phyloP scores from a whole-genome alignment of 306 rosid species.

The Mimosa pudica region DNA sequence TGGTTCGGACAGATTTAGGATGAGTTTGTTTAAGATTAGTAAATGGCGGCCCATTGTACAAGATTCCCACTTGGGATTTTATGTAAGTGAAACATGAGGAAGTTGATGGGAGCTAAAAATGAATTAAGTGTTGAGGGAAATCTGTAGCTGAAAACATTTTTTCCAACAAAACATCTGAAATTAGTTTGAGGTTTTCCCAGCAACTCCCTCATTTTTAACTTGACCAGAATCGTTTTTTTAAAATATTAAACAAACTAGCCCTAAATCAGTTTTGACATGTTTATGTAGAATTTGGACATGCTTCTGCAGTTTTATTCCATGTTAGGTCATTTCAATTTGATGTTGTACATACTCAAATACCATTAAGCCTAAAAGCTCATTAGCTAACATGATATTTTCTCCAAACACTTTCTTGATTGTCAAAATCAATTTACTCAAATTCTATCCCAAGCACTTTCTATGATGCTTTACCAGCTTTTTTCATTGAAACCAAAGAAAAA shows the following conservation, averaged over 20 bases:
- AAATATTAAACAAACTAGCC: background rate
- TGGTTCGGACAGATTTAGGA: background rate
- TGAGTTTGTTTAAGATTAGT: background rate
- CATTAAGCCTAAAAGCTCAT: background rate
- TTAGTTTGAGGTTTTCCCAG: background rate
- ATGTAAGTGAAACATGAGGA: background rate
- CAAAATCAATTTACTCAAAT: background rate
- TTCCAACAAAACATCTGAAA: background rate
- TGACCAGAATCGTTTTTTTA: background rate
- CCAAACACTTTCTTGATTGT: background rate
- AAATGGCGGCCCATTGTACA: no score
- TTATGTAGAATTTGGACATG: background rate
- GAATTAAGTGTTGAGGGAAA: background rate
- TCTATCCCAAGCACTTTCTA: background rate
- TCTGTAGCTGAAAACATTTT: background rate
- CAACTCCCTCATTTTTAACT: background rate
- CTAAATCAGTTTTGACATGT: background rate
- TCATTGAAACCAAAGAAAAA: background rate
- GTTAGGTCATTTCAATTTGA: background rate
- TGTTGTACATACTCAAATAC: background rate
- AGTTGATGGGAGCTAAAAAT: background rate
- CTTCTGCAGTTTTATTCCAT: background rate
- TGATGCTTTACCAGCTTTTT: background rate
- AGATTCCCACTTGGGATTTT: background rate
- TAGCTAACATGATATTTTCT: background rate